phyloP scores from a whole-genome alignment of 345 rosid genomes.

The Streptanthus diversifolius region DNA sequence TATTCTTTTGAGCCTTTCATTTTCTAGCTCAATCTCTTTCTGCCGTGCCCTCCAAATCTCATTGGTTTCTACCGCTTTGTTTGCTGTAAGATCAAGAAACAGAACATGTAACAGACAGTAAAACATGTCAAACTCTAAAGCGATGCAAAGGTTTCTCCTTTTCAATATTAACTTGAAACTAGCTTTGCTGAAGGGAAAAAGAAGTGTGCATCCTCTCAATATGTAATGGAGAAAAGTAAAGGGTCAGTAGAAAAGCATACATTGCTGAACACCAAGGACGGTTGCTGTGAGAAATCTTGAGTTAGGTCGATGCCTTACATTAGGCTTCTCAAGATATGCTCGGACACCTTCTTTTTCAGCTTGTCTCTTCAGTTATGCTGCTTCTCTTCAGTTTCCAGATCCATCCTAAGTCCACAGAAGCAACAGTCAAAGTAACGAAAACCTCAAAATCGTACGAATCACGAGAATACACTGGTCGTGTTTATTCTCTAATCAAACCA shows the following conservation, averaged over 20 bases:
- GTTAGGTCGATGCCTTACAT: constrained; percentile 65
- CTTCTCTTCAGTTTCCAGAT: constrained; percentile 86
- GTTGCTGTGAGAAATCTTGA: constrained; percentile 89
- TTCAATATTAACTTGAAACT: neutral
- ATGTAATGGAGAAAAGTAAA: neutral
- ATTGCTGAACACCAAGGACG: constrained; percentile 88
- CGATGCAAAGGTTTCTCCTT: neutral
- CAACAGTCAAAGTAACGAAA: neutral
- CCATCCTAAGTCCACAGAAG: constrained; percentile 46
- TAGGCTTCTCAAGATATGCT: constrained; percentile 64
- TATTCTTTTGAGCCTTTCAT: constrained; percentile 43
- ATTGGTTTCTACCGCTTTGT: constrained; percentile 72
- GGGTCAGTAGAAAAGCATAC: constrained; percentile 29
- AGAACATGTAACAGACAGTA: constrained; percentile 1
- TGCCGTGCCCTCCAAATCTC: constrained; percentile 83
- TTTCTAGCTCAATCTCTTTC: constrained; percentile 61
- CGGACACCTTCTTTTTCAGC: constrained; percentile 75
- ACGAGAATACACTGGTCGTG: too few relatives aligned
- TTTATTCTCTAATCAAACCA: neutral
- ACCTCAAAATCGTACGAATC: neutral
- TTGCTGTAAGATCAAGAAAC: constrained; percentile 44
- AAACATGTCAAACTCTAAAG: neutral
- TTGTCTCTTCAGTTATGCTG: constrained; percentile 61
- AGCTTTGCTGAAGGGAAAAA: neutral
- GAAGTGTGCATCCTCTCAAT: neutral